Evolutionary conservation across 208 protist species (phyloP).

Genomic region (Porcisia hertigi): DNA sequence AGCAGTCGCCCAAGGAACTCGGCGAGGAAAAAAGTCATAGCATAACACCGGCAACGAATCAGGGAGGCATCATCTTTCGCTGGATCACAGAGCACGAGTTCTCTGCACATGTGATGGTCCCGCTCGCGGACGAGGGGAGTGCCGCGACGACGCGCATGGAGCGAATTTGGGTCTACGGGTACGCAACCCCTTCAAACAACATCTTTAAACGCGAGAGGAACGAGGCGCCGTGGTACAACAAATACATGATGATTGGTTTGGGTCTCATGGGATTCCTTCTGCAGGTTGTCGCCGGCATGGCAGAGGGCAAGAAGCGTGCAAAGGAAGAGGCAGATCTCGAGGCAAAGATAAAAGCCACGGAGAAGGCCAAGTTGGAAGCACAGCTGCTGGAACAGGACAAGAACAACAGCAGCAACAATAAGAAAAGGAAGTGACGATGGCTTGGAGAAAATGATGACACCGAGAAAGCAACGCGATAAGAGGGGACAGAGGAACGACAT

Average conservation of each 20-base stretch:
- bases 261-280: conserved; percentile 39
- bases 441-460: background rate
- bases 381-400: conserved; percentile 10
- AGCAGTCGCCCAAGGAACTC: background rate
- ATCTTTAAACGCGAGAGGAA: conserved; percentile 37
- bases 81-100: conserved; percentile 80
- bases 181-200: conserved; percentile 36
- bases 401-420: conserved; percentile 16
- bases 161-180: conserved; percentile 71
- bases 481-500: background rate
- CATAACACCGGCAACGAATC: background rate
- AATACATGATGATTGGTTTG: conserved; percentile 33
- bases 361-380: conserved; percentile 33
- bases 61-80: conserved; percentile 45
- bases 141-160: conserved; percentile 20
- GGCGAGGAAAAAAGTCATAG: background rate
- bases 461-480: background rate
- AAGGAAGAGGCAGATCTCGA: conserved; percentile 10
- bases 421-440: conserved; percentile 24
- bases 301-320: conserved; percentile 42
- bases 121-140: conserved; percentile 1
- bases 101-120: conserved; percentile 35
- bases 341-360: background rate
- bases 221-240: conserved; percentile 31
- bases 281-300: conserved; percentile 42